Base-by-base conservation (phyloP, 1,284 basidiomycete species). In the Fistulinella cinereoalba region DNA sequence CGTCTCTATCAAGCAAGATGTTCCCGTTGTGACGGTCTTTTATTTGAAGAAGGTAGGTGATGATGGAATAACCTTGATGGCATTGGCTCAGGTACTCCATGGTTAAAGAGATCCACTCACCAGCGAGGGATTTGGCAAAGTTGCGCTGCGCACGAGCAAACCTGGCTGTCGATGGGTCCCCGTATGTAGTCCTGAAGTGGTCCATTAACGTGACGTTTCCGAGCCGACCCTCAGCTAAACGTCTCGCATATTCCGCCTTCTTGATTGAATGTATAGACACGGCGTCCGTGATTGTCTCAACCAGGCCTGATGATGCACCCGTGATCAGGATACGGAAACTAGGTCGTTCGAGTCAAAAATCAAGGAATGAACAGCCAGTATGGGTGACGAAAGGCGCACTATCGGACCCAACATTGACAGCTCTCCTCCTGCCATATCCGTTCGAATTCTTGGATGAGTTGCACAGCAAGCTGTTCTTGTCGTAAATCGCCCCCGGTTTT, bases 1-100 rank as follows among this genome's bases (percentile, higher is more conserved):
- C 97, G 40, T 97, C 91, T 43, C 92, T 81, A 67, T 99, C 97
- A 31, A 99, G 74, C 4, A 99, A 79, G 50, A 99, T 99, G 65
- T 99, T 99, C 38, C 97, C 97, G 61, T 99, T 99, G 65, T 99
- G 97, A 21, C 97, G 82, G 69, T 99, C 96, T 70, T 99, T 99
- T 70, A 99, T 91, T 73, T 99, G 97, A 3, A 99, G 79, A 19
- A 99, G 82, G 67, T 92, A 98, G 11, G 92, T 95, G 37, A 98
- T 85, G 51, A 99, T 77, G 1, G 93, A 97, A 68, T 98, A 99
- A 11, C 92, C 91, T 88, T 52, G 40, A 39, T 16, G 22, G 16
- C 25, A 7, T 36, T 10, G 16, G 28, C 43, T 25, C 10, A 37
- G 8, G 29, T 16, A 33, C 9, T 25, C 10, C 6, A 21, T 8